phyloP scores from a whole-genome alignment of 2,329 filamentous ascomycete species.

The Ceratocystis huliohia region DNA sequence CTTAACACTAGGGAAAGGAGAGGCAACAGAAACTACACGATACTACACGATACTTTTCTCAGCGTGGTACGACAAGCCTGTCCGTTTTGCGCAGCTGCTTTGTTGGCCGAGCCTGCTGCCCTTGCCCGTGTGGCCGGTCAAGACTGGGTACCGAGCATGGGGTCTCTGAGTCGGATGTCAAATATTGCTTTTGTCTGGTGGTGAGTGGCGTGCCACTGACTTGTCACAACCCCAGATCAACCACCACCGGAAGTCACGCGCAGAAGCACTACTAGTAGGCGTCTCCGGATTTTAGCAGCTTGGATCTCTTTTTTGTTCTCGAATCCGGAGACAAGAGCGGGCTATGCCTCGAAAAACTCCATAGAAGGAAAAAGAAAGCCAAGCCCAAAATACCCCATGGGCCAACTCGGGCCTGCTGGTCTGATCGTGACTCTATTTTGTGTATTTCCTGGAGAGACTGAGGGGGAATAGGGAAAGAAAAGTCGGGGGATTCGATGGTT shows the following conservation, averaged over 20 bases:
- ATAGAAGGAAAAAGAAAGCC: background rate
- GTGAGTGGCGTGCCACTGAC: background rate
- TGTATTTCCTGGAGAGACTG: constrained; percentile 4
- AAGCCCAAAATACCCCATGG: constrained; percentile 3
- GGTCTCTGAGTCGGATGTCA: background rate
- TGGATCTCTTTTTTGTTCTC: background rate
- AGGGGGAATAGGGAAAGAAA: background rate
- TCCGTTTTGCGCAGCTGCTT: too few species aligned
- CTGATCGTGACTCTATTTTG: constrained; percentile 9
- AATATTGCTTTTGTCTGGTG: background rate
- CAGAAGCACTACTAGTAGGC: background rate
- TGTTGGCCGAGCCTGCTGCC: too few species aligned
- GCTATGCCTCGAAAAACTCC: background rate
- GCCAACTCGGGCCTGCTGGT: constrained; percentile 7
- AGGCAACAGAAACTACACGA: too few species aligned
- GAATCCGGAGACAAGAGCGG: background rate
- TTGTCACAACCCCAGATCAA: background rate
- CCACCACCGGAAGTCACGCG: background rate
- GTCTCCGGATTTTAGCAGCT: constrained; percentile 7
- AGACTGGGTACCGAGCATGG: background rate
- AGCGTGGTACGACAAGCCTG: too few species aligned
- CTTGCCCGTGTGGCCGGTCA: too few species aligned
- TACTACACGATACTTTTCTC: too few species aligned
- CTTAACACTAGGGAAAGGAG: background rate
- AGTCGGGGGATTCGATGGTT: background rate